Evolutionary conservation across 1,284 basidiomycete genomes (phyloP).

Genomic region (Gomphus sp.): DNA sequence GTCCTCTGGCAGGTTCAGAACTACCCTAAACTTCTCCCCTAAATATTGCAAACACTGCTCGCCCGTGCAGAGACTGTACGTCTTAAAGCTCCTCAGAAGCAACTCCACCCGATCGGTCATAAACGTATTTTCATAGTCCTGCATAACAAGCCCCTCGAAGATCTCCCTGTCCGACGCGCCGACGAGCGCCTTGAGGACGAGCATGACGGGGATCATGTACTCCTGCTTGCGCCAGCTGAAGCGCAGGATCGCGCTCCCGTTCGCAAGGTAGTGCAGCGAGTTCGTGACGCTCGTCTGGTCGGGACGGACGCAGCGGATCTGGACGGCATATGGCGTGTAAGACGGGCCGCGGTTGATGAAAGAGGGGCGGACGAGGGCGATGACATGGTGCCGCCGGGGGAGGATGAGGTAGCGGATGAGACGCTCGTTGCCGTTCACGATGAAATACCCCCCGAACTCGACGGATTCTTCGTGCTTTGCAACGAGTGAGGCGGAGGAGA

Average conservation of each 20-base stretch:
- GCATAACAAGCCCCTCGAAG: constrained; percentile 96
- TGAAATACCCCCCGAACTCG: constrained; percentile 98
- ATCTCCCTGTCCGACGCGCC: constrained; percentile 95
- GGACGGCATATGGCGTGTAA: constrained; percentile 90
- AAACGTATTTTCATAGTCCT: constrained; percentile 96
- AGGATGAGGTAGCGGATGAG: constrained; percentile 96
- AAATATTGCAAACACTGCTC: constrained; percentile 92
- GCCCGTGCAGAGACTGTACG: constrained; percentile 83
- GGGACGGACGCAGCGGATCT: constrained; percentile 88
- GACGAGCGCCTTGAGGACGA: constrained; percentile 93
- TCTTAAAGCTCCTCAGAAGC: constrained; percentile 95
- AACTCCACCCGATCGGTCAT: constrained; percentile 96
- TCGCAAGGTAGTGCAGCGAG: constrained; percentile 93
- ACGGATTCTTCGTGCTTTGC: constrained; percentile 91
- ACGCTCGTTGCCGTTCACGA: constrained; percentile 99
- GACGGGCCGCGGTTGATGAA: constrained; percentile 91
- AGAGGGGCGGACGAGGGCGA: constrained; percentile 77
- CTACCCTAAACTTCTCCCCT: constrained; percentile 96
- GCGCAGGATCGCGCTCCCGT: constrained; percentile 90
- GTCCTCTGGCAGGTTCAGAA: constrained; percentile 88
- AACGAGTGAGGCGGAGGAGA: constrained; percentile 85
- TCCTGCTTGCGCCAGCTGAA: constrained; percentile 99
- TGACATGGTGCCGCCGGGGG: constrained; percentile 84
- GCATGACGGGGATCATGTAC: constrained; percentile 97
- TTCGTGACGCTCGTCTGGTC: constrained; percentile 94